Evolutionary conservation across 805 yeast genomes (phyloP).

Genomic region (Kregervanrija pseudodelftensis): DNA sequence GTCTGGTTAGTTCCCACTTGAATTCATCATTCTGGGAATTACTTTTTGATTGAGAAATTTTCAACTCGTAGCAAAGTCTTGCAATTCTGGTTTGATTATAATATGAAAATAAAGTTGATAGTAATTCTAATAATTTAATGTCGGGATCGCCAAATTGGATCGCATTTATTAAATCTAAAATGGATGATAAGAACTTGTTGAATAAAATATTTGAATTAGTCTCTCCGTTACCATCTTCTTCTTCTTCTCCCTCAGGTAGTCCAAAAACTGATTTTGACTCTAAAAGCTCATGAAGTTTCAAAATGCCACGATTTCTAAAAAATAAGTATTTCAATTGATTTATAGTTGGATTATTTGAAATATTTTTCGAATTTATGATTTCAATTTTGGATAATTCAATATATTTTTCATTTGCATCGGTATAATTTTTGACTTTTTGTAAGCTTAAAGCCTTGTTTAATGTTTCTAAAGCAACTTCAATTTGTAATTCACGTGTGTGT

Average conservation of each 20-base stretch:
- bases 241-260: not conserved
- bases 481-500: constrained; percentile 85
- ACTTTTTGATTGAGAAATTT: constrained; percentile 32
- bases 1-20: constrained; percentile 15
- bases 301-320: constrained; percentile 74
- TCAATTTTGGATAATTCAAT: constrained; percentile 60
- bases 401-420: constrained; percentile 48
- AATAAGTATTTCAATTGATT: constrained; percentile 70
- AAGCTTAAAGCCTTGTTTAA: constrained; percentile 63
- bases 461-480: constrained; percentile 74
- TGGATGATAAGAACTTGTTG: constrained; percentile 20
- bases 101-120: constrained; percentile 44
- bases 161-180: constrained; percentile 62
- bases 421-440: constrained; percentile 46
- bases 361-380: constrained; percentile 43
- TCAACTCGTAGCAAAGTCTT: constrained; percentile 54
- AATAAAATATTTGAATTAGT: constrained; percentile 23
- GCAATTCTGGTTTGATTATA: constrained; percentile 44
- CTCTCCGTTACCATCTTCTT: constrained; percentile 10
- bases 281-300: constrained; percentile 37
- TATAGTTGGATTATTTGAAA: constrained; percentile 52
- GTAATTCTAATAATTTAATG: constrained; percentile 39
- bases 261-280: not conserved
- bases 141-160: constrained; percentile 66
- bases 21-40: constrained; percentile 24